Evolutionary conservation across 768 basidiomycete species (phyloP), one percentile per base, ranked within the genome.

Genomic region (Dioszegia hungarica): DNA sequence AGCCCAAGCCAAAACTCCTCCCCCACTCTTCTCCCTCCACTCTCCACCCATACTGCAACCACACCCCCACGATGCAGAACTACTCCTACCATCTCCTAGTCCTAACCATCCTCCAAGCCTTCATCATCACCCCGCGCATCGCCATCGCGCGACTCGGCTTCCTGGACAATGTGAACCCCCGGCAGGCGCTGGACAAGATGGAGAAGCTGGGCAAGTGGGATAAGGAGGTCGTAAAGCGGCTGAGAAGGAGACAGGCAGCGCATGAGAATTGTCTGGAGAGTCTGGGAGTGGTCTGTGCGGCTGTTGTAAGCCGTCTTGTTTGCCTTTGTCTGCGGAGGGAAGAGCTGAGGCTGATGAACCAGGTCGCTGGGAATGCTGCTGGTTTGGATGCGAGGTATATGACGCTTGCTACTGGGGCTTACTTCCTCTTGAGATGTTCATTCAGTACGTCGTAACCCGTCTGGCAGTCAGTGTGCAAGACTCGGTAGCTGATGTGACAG

Each of bases 221-320:
- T 25, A 40, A 54, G 28, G 28, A 20, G 31, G 50, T n/a, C 52
- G 59, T n/a, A 41, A 48, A 20, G 40, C 57, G 17, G 36, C 64
- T 46, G 61, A 41, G n/a, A 63, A 65, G 62, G 43, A 39, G 67
- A 27, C 62, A 72, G 50, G 66, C 62, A 10, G 60, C 63, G 8
- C 68, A 72, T 49, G 58, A 67, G 54, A 72, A 72, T 45, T 63
- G 57, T 37, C 56, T 56, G 25, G 70, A 72, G 52, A 61, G 49
- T 36, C 38, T 69, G 29, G 54, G 59, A 2, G 41, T 67, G 15
- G 56, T 67, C 28, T 47, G 55, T 24, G 60, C 54, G 0, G 59
- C 56, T 33, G 53, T 72, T 4, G 70, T 67, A 51, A 61, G 66
- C 62, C 12, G 10, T 14, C 39, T 2, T 22, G 31, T 29, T n/a